These are phyloP conservation scores for Rhizophora mangle DNA, from an alignment of 345 rosid genomes.

Conservation along the genomic window DNA sequence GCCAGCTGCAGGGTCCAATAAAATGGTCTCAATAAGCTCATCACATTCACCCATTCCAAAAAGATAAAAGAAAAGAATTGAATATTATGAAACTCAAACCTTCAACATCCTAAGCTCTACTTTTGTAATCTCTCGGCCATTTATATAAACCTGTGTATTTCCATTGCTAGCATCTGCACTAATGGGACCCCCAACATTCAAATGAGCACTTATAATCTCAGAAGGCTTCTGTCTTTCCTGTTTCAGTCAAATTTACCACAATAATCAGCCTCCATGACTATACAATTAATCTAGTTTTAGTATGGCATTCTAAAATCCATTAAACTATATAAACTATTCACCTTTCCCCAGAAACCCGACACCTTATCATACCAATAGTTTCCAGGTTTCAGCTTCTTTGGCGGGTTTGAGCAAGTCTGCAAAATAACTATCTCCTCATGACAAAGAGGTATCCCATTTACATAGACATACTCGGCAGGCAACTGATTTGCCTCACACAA, in stretches of 20 bases:
- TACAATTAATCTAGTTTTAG: neutral
- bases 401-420: constrained; percentile 37
- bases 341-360: constrained; percentile 66
- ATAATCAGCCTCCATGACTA: neutral
- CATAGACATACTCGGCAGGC: constrained; percentile 56
- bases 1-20: constrained; percentile 49
- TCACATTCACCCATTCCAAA: neutral
- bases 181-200: constrained; percentile 54
- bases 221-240: constrained; percentile 71
- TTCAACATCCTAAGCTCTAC: constrained; percentile 43
- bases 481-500: constrained; percentile 58
- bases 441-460: constrained; percentile 48
- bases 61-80: neutral
- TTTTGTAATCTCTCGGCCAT: constrained; percentile 66
- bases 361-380: constrained; percentile 59
- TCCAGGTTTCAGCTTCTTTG: constrained; percentile 52
- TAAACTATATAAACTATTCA: constrained; percentile 18
- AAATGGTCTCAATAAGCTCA: constrained; percentile 12
- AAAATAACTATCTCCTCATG: constrained; percentile 53
- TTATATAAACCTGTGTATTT: constrained; percentile 51
- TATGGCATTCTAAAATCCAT: neutral
- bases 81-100: constrained; percentile 24
- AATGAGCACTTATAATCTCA: constrained; percentile 50
- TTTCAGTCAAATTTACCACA: neutral
- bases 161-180: constrained; percentile 52